Conservation (phyloP, 179 eudicot genomes). For the Beta macrorhiza region DNA sequence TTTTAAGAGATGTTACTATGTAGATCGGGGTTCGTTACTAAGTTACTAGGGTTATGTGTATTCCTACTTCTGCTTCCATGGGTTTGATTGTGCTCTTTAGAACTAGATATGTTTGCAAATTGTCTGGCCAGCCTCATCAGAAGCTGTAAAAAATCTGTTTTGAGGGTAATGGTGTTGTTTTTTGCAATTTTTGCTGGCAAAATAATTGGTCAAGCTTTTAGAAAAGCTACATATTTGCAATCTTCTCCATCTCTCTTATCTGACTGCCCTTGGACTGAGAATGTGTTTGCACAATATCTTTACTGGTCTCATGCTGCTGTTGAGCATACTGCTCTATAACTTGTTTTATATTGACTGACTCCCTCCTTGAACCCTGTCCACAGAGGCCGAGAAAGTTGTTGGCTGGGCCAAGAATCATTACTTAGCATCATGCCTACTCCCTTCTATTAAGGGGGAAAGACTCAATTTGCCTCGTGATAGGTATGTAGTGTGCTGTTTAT, state of each 20-base stretch:
- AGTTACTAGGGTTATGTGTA: too few species aligned
- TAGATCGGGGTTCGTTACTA: too few species aligned
- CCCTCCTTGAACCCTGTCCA: neutral
- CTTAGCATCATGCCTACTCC: slow-evolving; percentile 69
- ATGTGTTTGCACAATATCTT: neutral
- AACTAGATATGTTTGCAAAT: neutral
- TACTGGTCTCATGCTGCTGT: neutral
- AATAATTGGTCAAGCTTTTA: neutral
- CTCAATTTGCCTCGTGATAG: slow-evolving; percentile 73
- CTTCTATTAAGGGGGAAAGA: slow-evolving; percentile 64
- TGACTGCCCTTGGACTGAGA: neutral
- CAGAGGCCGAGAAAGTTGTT: slow-evolving; percentile 94
- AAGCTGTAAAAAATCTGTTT: too few species aligned
- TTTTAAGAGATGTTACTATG: too few species aligned
- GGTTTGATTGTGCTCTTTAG: neutral
- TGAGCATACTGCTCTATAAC: neutral
- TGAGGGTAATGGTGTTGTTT: neutral
- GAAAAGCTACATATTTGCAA: neutral
- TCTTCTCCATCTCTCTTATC: neutral
- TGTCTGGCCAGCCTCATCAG: too few species aligned
- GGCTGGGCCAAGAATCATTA: slow-evolving; percentile 98
- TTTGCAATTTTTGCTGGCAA: neutral
- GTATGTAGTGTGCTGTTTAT: slow-evolving; percentile 34
- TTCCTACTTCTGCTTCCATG: neutral
- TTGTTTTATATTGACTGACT: neutral